Base-by-base conservation (phyloP, 495 filamentous ascomycete species). In the Bombardia bombarda region DNA sequence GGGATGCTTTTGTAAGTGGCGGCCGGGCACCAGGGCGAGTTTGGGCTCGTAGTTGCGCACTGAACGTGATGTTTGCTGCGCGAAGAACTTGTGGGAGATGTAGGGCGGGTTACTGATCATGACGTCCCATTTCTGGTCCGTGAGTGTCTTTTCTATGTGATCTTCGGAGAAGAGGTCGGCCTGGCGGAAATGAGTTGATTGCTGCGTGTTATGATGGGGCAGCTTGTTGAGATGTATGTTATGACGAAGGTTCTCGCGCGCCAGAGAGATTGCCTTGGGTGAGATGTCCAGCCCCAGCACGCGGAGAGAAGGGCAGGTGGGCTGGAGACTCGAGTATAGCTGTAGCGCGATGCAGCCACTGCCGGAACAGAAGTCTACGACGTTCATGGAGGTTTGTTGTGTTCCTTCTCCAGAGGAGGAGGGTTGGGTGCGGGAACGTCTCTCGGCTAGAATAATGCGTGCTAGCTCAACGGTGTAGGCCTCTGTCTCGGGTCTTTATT, bases 71-170 rank as follows among this genome's bases (percentile, higher is more conserved):
- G 84, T 88, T 31, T 55, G 40, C 30, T 20, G 37, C 0, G 68
- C 75, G 50, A 84, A 93, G 1, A 69, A 66, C 0, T 39, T 14
- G 0, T 58, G 56, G 9, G 89, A 90, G 36, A 98, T 83, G 60
- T 98, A 97, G 0, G 92, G 92, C 9, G 92, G 92, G 61, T 98
- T 98, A 4, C 83, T 79, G 24, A 88, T 77, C 0, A 98, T 57
- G n/a, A 98, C 55, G 49, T 94, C 84, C 43, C 73, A 78, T 32
- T 18, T 18, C 10, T 34, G 16, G 38, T 3, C n/a, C n/a, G n/a
- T n/a, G n/a, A n/a, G n/a, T n/a, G n/a, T n/a, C n/a, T n/a, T n/a
- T n/a, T n/a, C n/a, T n/a, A n/a, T n/a, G n/a, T n/a, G n/a, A n/a
- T n/a, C n/a, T n/a, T n/a, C 44, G 9, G 54, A 49, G 25, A 88